A percentile compares a stretch with the other conserved stretches of the same genome.
Evolutionary conservation across 805 yeast species (phyloP).

Genomic region (Priceomyces medius): DNA sequence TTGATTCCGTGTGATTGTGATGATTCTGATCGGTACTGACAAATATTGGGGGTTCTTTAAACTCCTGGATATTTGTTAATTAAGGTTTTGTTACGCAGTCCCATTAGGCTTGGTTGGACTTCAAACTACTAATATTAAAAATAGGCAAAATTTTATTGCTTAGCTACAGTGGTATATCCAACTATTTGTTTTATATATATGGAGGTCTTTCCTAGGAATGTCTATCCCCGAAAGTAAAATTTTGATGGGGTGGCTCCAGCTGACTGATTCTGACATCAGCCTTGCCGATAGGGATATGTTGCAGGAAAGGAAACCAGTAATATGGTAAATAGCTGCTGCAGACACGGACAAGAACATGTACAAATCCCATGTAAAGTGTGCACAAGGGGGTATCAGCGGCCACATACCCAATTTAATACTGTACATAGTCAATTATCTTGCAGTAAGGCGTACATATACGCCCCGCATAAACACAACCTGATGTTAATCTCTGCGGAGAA

Average conservation of each 20-base stretch:
- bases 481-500: slow-evolving; percentile 1
- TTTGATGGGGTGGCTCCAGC: background rate
- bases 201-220: background rate
- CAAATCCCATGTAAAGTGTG: background rate
- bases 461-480: slow-evolving; percentile 2
- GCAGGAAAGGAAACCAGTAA: background rate
- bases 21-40: no score
- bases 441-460: background rate
- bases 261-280: background rate
- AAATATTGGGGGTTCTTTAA: background rate
- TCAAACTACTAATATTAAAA: no score
- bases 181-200: background rate
- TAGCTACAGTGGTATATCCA: background rate
- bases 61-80: no score
- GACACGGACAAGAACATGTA: no score
- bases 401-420: background rate
- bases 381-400: background rate
- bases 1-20: no score
- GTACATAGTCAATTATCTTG: background rate
- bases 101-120: no score
- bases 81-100: no score
- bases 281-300: background rate
- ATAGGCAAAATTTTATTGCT: no score
- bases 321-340: background rate
- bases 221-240: background rate